Base-by-base conservation (phyloP, 495 filamentous ascomycete species). In the Hypoxylon perforatum region DNA sequence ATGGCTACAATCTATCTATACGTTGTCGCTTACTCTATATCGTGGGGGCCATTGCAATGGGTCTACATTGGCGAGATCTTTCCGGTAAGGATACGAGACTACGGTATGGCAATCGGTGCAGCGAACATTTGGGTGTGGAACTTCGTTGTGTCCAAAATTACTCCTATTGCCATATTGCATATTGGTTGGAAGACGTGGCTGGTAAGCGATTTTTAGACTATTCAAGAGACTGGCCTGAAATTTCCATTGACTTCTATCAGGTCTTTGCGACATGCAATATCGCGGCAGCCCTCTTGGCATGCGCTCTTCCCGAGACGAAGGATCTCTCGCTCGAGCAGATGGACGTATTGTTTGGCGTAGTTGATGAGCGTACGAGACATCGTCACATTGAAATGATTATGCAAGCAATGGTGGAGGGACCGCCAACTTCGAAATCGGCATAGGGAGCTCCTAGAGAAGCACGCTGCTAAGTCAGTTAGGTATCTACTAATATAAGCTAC, bases 341-440 rank as follows among this genome's bases (percentile, higher is more conserved):
- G 78, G 76, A 78, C 46, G 36, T 61, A 22, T 59, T 79, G 44
- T 80, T 79, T 60, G 73, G 77, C 25, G 60, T 75, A 18, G 68
- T 71, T 8, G 76, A 77, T 10, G 36, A 44, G 14, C 23, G 15
- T 28, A 42, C 51, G 21, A 18, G 21, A 21, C 21, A 28, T 8
- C 51, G 15, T 9, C 17, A 55, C 18, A 44, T 55, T 15, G 38
- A 55, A 30, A 15, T 4, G 30, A 28, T 17, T 19, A 12, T 55
- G 38, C 21, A 42, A 12, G 38, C 2, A 33, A 10, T 4, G 30
- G 30, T 33, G 3, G 30, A 33, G 30, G 30, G 7, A 33, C 7
- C 8, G 7, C 11, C 30, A 33, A 10, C 8, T 33, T 4, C 30
- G 11, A 33, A 33, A 10, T 33, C 3, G 2, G 7, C 8, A 10